These are phyloP conservation scores for Carpinus viminea DNA, from an alignment of 306 rosid genomes.

Conservation along the genomic window DNA sequence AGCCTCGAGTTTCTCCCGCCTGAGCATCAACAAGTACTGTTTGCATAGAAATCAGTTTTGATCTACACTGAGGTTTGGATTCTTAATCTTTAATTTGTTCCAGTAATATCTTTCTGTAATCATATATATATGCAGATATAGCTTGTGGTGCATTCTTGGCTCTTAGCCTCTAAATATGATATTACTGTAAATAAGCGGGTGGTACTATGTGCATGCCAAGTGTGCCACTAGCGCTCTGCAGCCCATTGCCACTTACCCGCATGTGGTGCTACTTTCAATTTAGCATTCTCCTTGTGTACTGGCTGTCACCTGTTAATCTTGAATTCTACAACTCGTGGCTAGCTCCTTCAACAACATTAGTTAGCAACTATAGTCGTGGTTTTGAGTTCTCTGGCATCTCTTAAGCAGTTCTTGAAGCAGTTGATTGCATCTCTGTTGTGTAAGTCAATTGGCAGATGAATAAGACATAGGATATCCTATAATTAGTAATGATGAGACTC, in stretches of 20 bases:
- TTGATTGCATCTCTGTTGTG: not conserved
- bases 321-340: no score
- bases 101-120: not conserved
- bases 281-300: no score
- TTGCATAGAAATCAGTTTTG: not conserved
- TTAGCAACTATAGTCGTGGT: no score
- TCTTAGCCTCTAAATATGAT: not conserved
- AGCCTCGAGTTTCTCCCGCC: conserved; percentile 22
- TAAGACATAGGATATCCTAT: not conserved
- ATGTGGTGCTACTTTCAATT: no score
- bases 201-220: no score
- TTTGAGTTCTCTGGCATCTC: no score
- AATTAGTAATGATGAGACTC: not conserved
- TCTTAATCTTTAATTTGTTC: not conserved
- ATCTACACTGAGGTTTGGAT: conserved; percentile 19
- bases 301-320: no score
- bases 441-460: not conserved
- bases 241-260: no score
- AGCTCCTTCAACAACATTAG: no score
- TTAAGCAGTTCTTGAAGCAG: not conserved
- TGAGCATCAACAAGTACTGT: conserved; percentile 6
- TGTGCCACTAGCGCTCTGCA: no score
- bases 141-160: not conserved
- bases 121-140: not conserved
- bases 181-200: not conserved